A percentile compares a stretch with the other conserved stretches of the same genome.
These are phyloP conservation scores for Sporothrix mexicana DNA, from an alignment of 2,329 filamentous ascomycete genomes.

Conservation along the genomic window DNA sequence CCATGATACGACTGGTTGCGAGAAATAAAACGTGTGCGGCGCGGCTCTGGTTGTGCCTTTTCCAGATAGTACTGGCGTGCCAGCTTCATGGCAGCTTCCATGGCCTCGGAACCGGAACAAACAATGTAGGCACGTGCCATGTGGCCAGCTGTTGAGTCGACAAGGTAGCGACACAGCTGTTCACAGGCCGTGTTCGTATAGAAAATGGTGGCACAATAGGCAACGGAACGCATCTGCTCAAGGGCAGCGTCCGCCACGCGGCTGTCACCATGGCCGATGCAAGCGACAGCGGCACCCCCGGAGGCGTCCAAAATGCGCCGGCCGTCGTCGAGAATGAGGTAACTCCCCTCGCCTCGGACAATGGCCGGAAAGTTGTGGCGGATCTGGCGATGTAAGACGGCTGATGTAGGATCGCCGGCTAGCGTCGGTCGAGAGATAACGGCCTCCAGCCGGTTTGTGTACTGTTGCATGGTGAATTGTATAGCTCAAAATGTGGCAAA, in stretches of 20 bases:
- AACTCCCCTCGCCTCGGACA: constrained; percentile 46
- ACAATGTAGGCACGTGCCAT: constrained; percentile 50
- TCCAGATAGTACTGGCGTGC: constrained; percentile 69
- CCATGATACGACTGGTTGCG: constrained; percentile 74
- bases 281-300: constrained; percentile 55
- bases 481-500: neutral
- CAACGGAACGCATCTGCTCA: constrained; percentile 49
- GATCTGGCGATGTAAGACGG: constrained; percentile 50
- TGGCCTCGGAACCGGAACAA: constrained; percentile 62
- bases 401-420: constrained; percentile 40
- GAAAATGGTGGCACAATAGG: constrained; percentile 53
- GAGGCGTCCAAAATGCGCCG: constrained; percentile 52
- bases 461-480: constrained; percentile 3
- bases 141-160: constrained; percentile 47
- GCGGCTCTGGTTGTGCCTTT: constrained; percentile 57
- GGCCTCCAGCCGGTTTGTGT: neutral
- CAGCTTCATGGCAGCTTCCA: constrained; percentile 69
- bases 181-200: constrained; percentile 51
- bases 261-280: constrained; percentile 53
- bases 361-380: constrained; percentile 44
- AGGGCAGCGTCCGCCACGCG: constrained; percentile 50
- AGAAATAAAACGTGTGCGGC: constrained; percentile 69
- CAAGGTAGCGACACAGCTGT: constrained; percentile 47
- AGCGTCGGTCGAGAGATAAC: neutral
- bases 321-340: constrained; percentile 50